Conservation (phyloP, 2,329 filamentous ascomycete species). For the Talaromyces sp. region DNA sequence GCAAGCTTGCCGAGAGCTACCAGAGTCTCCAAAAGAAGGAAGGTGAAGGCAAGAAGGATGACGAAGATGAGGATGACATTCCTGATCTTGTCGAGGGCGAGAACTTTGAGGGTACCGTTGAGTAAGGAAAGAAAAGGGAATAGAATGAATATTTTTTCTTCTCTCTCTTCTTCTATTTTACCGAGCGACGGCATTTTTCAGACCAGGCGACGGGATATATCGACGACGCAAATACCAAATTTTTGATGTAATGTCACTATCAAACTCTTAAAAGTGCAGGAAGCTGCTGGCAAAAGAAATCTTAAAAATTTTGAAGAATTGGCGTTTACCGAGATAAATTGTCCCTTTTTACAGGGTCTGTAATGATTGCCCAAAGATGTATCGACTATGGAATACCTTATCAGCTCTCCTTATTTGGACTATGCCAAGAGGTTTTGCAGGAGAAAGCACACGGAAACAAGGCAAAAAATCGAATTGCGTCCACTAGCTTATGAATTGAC, state of each 20-base stretch:
- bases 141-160: background rate
- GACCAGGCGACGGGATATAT: background rate
- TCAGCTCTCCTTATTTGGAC: background rate
- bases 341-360: background rate
- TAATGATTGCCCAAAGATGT: too few relatives aligned
- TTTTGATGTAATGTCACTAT: conserved; percentile 1
- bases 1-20: conserved; percentile 98
- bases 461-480: background rate
- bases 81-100: conserved; percentile 94
- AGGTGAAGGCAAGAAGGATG: conserved; percentile 67
- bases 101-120: conserved; percentile 97
- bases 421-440: background rate
- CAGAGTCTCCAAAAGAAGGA: conserved; percentile 97
- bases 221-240: background rate
- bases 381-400: too few relatives aligned
- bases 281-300: background rate
- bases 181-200: background rate
- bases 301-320: background rate
- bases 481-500: background rate
- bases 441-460: background rate
- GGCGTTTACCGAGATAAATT: background rate
- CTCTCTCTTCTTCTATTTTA: background rate
- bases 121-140: conserved; percentile 53
- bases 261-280: background rate
- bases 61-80: conserved; percentile 80